Evolutionary conservation across 1,139 yeast genomes (phyloP), one percentile per base, ranked within the genome.

Genomic region (Kodamaea ohmeri): DNA sequence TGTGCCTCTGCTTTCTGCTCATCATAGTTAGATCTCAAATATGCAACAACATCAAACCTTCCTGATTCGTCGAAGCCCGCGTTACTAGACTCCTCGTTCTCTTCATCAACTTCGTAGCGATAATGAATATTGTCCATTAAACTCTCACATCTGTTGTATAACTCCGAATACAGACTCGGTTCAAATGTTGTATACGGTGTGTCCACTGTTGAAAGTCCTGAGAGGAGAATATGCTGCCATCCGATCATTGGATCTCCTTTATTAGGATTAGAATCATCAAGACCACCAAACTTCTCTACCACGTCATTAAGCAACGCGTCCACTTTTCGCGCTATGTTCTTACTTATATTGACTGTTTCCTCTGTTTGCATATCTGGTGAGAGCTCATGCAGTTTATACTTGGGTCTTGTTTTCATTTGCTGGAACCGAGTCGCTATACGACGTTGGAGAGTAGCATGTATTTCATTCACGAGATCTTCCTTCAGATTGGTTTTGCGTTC

Each of bases 391-490:
- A 35, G 17, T 13, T 37, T 26, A 15, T 16, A 31, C 11, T 25
- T 17, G 27, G 38, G 25, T 13, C 37, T 25, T 5, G 38, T 13
- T 18, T 37, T 36, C 20, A 43, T 14, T n/a, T 37, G 13, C 11
- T 29, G 25, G 29, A 42, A 30, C 15, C 37, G 38, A 1, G 45
- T 34, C 14, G 49, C 47, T 0, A 76, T 55, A 22, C 56, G 62
- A 4, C 58, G 45, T 37, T 67, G 67, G 19, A 71, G 53, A 2
- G 64, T 28, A 1, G 76, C 60, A 24, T 65, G 63, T 20, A 78
- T 43, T 43, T 71, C 75, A 28, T 65, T 51, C 16, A 60, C 48
- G n/a, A 75, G 43, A n/a, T 56, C 56, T 3, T 58, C 55, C 22
- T 52, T 54, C 14, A 72, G 60, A 43, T 67, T 65, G 3, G 61